Base-by-base conservation (phyloP, 352 stramenopile species). In the Phytophthora fragariaefolia region DNA sequence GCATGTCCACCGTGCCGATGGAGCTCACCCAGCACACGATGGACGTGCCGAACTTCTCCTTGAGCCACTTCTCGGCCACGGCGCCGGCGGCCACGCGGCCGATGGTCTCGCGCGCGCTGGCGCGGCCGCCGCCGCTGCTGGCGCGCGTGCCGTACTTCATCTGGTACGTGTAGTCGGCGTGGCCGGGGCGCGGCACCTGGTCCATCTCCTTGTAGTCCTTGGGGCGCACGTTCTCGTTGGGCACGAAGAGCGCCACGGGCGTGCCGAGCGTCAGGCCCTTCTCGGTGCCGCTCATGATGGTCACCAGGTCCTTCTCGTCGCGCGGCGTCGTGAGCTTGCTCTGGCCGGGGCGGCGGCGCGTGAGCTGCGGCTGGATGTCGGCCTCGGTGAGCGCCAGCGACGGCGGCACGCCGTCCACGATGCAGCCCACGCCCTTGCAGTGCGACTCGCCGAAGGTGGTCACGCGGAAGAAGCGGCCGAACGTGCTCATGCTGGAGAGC, bases 111-210 rank as follows among this genome's bases (percentile, higher is more conserved):
- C 98, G 89, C 10, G 98, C 98, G 47, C 92, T 98, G 26, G 91
- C 94, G 24, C 98, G 92, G 38, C 98, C 98, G 51, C 98, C 98
- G 48, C 98, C 98, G 43, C 95, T 98, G 66, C 98, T 96, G 8
- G 97, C 97, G 49, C 97, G 92, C 45, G 98, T 98, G 64, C 98
- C 98, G 77, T 99, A 99, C 80, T 99, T 99, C 79, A 98, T 96
- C 90, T 99, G 97, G 81, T 99, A 99, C 58, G 97, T 99, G 57
- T 98, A 98, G 84, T 99, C 98, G 8, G 98, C 97, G 79, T 99
- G 98, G 24, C 91, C 96, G 10, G 97, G 97, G 27, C 90, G 87
- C 12, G 90, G 89, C 23, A 96, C 87, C 4, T 92, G 79, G 60
- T 87, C 94, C 95, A 99, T 99, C 60, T 98, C 97, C 77, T 98